Percentiles rank a stretch among this genome's conserved stretches.
Conservation (phyloP, 2,329 filamentous ascomycete genomes). For the Penicillium sp. region DNA sequence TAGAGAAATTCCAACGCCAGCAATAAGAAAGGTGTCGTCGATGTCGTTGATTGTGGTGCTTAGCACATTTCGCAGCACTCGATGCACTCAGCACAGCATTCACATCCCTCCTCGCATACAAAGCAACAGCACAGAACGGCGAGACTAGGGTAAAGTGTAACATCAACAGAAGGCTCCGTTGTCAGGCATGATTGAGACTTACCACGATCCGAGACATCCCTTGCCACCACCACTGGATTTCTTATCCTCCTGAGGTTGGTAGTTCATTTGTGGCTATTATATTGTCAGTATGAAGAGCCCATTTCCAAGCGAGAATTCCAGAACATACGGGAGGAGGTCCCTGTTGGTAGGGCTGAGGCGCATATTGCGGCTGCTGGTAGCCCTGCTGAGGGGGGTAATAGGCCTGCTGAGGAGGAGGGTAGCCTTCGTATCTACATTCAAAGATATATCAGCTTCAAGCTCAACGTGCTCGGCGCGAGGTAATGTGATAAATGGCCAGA, state of each 20-base stretch:
- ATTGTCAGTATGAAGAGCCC: too few relatives aligned
- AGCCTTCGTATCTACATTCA: slow-evolving; percentile 23
- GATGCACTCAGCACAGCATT: slow-evolving; percentile 64
- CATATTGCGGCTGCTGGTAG: not conserved
- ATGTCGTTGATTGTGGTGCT: slow-evolving; percentile 22
- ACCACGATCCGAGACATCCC: slow-evolving; percentile 55
- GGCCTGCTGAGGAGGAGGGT: slow-evolving; percentile 30
- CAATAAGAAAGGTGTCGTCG: slow-evolving; percentile 25
- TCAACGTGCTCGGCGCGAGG: not conserved
- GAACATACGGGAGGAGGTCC: too few relatives aligned
- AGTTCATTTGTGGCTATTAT: not conserved
- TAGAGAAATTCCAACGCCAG: slow-evolving; percentile 20
- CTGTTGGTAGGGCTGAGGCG: too few relatives aligned
- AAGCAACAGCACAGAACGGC: slow-evolving; percentile 64
- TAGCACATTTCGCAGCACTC: slow-evolving; percentile 51
- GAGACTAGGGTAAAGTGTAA: slow-evolving; percentile 39
- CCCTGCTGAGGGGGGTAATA: slow-evolving; percentile 16
- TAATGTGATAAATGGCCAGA: not conserved
- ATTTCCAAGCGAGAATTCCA: too few relatives aligned
- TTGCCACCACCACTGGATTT: not conserved
- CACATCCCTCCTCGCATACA: slow-evolving; percentile 64
- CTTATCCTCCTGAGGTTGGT: too few relatives aligned
- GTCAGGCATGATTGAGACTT: slow-evolving; percentile 20
- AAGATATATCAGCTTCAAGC: not conserved
- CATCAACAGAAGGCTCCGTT: slow-evolving; percentile 9